Percentiles rank a stretch among this genome's conserved stretches.
phyloP scores from a whole-genome alignment of 345 rosid species.

The Rhodamnia argentea region DNA sequence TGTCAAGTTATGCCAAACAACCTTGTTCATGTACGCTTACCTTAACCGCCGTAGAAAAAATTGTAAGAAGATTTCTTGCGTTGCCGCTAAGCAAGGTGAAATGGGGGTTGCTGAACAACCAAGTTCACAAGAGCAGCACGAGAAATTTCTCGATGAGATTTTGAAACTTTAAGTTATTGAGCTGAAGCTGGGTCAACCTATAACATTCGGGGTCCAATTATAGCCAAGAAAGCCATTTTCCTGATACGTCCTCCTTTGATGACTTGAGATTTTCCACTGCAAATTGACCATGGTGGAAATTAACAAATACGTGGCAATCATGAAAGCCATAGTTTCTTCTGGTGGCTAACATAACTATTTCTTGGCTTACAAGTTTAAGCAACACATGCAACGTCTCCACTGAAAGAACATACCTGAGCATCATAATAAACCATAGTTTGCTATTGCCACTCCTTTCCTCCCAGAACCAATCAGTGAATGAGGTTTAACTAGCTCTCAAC shows the following conservation, averaged over 20 bases:
- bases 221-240: background rate
- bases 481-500: background rate
- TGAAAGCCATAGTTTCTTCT: background rate
- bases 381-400: background rate
- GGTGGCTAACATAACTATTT: background rate
- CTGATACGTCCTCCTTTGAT: background rate
- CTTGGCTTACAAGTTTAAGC: background rate
- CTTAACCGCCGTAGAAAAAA: rapidly evolving
- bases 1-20: background rate
- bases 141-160: background rate
- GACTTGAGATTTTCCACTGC: background rate
- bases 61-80: background rate
- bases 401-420: background rate
- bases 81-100: background rate
- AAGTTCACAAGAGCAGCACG: background rate
- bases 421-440: background rate
- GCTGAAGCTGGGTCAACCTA: background rate
- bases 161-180: background rate
- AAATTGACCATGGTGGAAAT: background rate
- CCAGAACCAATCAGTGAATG: background rate
- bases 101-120: background rate
- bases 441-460: background rate
- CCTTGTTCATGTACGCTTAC: background rate
- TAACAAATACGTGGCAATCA: background rate
- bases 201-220: background rate